These are phyloP conservation scores for Cladophialophora immunda DNA, from an alignment of 2,329 filamentous ascomycete species.

Conservation along the genomic window DNA sequence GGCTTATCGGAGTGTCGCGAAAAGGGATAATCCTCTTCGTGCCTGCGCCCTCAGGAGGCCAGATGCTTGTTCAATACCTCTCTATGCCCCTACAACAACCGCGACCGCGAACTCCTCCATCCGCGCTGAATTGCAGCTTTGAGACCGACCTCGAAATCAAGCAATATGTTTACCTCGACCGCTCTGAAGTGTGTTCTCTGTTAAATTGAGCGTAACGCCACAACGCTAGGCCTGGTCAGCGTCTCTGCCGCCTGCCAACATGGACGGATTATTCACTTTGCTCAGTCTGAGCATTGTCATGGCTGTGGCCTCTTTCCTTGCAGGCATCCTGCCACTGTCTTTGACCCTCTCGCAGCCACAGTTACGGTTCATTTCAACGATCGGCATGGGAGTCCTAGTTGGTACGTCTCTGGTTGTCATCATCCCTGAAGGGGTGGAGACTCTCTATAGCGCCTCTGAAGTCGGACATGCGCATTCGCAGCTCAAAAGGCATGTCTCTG, in stretches of 20 bases:
- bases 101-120: not conserved
- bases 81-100: not conserved
- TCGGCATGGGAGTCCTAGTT: conserved; percentile 92
- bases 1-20: not conserved
- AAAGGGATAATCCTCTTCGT: not conserved
- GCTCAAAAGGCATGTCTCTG: conserved; percentile 44
- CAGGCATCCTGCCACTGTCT: conserved; percentile 87
- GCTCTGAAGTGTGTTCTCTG: not conserved
- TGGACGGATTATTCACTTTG: conserved; percentile 72
- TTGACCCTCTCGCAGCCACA: conserved; percentile 88
- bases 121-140: not conserved
- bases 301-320: conserved; percentile 83
- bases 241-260: conserved; percentile 35
- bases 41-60: not conserved
- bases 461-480: conserved; percentile 40
- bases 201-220: not conserved
- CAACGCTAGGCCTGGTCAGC: conserved; percentile 5
- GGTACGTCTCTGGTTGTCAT: conserved; percentile 96
- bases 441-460: conserved; percentile 70
- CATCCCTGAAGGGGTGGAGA: conserved; percentile 95
- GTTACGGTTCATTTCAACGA: conserved; percentile 85
- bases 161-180: not conserved
- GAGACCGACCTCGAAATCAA: not conserved
- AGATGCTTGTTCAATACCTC: not conserved
- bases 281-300: conserved; percentile 71